Percentiles rank a stretch among this genome's conserved stretches.
Conservation (phyloP, 176 grass and related monocot species). For the Juncus inflexus region DNA sequence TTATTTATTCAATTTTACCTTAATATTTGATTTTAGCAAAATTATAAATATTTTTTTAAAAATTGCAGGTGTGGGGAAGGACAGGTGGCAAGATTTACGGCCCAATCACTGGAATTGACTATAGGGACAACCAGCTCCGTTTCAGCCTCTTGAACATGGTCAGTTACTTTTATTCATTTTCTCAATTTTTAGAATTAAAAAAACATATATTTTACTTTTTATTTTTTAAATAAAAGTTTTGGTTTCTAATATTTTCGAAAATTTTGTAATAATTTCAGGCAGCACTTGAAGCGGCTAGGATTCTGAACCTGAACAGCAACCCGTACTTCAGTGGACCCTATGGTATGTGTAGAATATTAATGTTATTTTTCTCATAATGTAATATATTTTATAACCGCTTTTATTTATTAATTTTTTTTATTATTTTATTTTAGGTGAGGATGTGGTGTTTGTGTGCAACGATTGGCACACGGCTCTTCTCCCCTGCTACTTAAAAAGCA, state of each 20-base stretch:
- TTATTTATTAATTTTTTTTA: slow-evolving; percentile 6
- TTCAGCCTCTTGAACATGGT: slow-evolving; percentile 91
- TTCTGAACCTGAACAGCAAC: slow-evolving; percentile 71
- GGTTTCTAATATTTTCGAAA: background rate
- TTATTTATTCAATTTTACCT: background rate
- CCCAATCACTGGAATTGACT: slow-evolving; percentile 62
- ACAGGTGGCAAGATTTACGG: slow-evolving; percentile 95
- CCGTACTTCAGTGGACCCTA: slow-evolving; percentile 59
- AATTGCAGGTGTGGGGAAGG: slow-evolving; percentile 83
- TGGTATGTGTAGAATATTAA: slow-evolving; percentile 32
- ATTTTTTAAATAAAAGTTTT: background rate
- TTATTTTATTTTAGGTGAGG: slow-evolving; percentile 51
- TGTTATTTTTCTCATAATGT: background rate
- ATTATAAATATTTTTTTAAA: slow-evolving; percentile 4
- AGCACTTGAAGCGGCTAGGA: slow-evolving; percentile 72
- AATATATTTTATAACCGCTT: background rate
- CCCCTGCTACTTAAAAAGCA: slow-evolving; percentile 72
- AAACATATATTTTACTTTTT: too few species aligned
- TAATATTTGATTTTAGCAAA: slow-evolving; percentile 1
- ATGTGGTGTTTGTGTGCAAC: slow-evolving; percentile 83
- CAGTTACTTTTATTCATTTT: slow-evolving; percentile 21
- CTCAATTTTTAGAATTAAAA: too few species aligned
- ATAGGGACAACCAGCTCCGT: slow-evolving; percentile 71
- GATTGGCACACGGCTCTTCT: slow-evolving; percentile 91
- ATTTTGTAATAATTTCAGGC: slow-evolving; percentile 47